These are phyloP conservation scores for Cephalotrichum gorgonifer DNA, from an alignment of 2,329 filamentous ascomycete genomes.

Conservation along the genomic window DNA sequence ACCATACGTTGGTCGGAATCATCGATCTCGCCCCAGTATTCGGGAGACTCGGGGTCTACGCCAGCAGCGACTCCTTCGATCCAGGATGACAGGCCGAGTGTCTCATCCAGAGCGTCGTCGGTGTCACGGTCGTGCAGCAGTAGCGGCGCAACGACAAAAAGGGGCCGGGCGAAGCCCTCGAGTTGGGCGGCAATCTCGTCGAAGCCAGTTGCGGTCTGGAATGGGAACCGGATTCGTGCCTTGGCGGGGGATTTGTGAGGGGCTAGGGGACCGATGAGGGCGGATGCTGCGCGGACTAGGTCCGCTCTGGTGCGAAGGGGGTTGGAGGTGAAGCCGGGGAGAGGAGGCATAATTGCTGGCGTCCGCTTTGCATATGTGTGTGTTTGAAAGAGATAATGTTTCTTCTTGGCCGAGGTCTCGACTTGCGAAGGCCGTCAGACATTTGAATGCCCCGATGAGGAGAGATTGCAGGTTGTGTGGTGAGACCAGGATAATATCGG, in stretches of 20 bases:
- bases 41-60: conserved; percentile 19
- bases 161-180: conserved; percentile 30
- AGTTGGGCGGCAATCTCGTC: conserved; percentile 32
- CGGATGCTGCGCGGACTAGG: conserved; percentile 20
- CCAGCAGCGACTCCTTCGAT: conserved; percentile 18
- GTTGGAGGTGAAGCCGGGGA: conserved; percentile 30
- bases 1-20: conserved; percentile 42
- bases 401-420: too few relatives aligned
- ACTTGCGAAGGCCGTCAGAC: not conserved
- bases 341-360: conserved; percentile 19
- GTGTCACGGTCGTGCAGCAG: conserved; percentile 31
- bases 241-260: conserved; percentile 20
- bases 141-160: conserved; percentile 22
- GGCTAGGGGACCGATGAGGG: conserved; percentile 21
- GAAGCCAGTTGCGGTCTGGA: conserved; percentile 27
- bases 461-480: not conserved
- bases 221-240: conserved; percentile 24
- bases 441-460: not conserved
- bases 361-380: not conserved
- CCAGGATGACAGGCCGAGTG: conserved; percentile 15
- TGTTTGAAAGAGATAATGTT: not conserved
- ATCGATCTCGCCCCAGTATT: conserved; percentile 37
- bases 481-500: too few relatives aligned
- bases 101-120: not conserved
- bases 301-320: conserved; percentile 22